Conservation (phyloP, 176 grass and related monocot species). For the Rhynchospora tenuis region DNA sequence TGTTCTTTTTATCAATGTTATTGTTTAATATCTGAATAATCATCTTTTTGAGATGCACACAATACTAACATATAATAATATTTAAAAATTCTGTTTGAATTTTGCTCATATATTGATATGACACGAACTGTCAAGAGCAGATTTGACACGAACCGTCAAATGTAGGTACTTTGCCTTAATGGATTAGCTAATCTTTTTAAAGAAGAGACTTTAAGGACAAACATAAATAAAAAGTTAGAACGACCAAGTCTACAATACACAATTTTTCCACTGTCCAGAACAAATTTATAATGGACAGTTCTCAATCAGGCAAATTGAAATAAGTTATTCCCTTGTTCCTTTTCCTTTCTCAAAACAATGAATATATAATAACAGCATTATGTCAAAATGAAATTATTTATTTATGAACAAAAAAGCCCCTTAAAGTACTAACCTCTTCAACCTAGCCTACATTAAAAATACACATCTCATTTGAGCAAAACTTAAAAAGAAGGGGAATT, state of each 20-base stretch:
- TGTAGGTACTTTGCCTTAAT: not conserved
- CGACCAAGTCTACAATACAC: not conserved
- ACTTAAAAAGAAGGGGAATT: not conserved
- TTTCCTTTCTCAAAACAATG: conserved; percentile 5
- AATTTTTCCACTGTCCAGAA: not conserved
- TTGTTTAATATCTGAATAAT: too few relatives aligned
- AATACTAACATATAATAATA: too few relatives aligned
- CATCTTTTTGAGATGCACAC: too few relatives aligned
- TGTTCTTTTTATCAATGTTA: too few relatives aligned
- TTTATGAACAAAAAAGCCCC: not conserved
- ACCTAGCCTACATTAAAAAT: not conserved
- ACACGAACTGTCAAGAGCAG: not conserved
- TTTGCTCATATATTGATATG: too few relatives aligned
- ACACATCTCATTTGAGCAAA: not conserved
- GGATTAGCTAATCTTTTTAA: not conserved
- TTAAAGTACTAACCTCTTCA: not conserved
- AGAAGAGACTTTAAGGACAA: not conserved
- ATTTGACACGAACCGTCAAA: not conserved
- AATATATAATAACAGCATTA: not conserved
- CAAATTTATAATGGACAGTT: not conserved
- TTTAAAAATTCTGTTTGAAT: too few relatives aligned
- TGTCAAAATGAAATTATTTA: not conserved
- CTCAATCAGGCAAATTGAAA: not conserved
- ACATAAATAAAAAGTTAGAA: not conserved
- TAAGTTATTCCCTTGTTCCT: not conserved